Conservation (phyloP, 2,329 filamentous ascomycete species). For the Annulohypoxylon truncatum region DNA sequence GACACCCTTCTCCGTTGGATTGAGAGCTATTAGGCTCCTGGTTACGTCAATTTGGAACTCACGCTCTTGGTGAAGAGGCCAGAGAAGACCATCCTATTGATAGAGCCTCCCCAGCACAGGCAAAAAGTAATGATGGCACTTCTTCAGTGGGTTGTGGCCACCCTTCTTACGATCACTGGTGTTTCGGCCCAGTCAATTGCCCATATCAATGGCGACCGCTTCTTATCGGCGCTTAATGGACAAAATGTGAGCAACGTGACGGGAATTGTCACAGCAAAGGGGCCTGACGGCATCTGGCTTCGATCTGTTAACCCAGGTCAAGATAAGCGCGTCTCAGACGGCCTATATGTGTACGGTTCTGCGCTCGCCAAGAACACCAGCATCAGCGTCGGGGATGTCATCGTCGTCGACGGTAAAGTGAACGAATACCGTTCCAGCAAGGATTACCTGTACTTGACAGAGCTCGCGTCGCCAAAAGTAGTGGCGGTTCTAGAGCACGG, state of each 20-base stretch:
- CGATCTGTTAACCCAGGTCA: constrained; percentile 68
- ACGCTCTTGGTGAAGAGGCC: neutral
- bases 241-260: constrained; percentile 68
- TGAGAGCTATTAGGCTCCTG: neutral
- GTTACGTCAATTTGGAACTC: neutral
- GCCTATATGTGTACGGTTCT: constrained; percentile 72
- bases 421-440: constrained; percentile 65
- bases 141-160: constrained; percentile 28
- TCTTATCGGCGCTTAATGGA: constrained; percentile 69
- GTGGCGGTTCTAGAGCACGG: constrained; percentile 64
- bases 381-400: constrained; percentile 66
- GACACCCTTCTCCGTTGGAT: neutral
- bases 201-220: constrained; percentile 74
- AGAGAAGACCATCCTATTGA: neutral
- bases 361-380: constrained; percentile 62
- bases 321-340: constrained; percentile 70
- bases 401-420: constrained; percentile 70
- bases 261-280: constrained; percentile 73
- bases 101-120: constrained; percentile 9
- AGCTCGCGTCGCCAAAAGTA: constrained; percentile 68
- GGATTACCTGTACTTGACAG: constrained; percentile 72
- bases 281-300: constrained; percentile 71
- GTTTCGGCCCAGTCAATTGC: constrained; percentile 58
- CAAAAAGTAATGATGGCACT: constrained; percentile 24
- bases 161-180: constrained; percentile 47